phyloP scores from a whole-genome alignment of 2,329 filamentous ascomycete genomes.

The Tolypocladium guangdongense region DNA sequence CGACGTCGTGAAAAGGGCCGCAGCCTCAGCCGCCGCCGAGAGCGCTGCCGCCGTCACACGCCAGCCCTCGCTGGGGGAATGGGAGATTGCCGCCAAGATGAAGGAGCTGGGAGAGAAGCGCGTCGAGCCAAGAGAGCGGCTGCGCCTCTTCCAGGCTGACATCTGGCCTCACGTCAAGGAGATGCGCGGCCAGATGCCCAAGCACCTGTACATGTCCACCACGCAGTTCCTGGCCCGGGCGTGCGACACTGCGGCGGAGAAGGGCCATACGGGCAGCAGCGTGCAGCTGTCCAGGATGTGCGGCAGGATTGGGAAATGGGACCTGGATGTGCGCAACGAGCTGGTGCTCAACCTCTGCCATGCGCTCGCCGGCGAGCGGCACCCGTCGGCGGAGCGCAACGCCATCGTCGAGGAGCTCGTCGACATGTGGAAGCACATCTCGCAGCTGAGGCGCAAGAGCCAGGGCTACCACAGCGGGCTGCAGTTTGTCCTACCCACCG shows the following conservation, averaged over 20 bases:
- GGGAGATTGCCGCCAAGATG: conserved; percentile 19
- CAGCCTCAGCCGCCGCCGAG: background rate
- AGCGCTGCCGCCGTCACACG: background rate
- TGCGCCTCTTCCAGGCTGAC: conserved; percentile 14
- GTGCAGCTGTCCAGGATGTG: conserved; percentile 16
- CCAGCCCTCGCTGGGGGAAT: conserved; percentile 11
- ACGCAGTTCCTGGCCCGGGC: conserved; percentile 10
- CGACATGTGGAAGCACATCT: conserved; percentile 25
- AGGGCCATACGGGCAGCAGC: conserved; percentile 7
- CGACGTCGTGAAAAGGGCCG: conserved; percentile 18
- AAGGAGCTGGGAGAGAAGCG: conserved; percentile 12
- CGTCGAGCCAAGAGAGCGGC: conserved; percentile 8
- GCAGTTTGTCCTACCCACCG: conserved; percentile 19
- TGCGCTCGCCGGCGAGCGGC: conserved; percentile 7
- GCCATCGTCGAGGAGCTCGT: conserved; percentile 18
- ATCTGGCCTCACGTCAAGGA: conserved; percentile 19
- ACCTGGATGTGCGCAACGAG: conserved; percentile 15
- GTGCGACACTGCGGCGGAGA: conserved; percentile 8
- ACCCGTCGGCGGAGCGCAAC: conserved; percentile 6
- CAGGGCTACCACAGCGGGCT: conserved; percentile 7
- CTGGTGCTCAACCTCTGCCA: conserved; percentile 23
- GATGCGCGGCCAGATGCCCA: conserved; percentile 16
- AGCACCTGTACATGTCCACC: conserved; percentile 13
- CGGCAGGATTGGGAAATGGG: conserved; percentile 13
- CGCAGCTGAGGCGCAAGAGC: conserved; percentile 20